Base-by-base conservation (phyloP, 2,329 filamentous ascomycete genomes). In the Fonsecaea erecta region DNA sequence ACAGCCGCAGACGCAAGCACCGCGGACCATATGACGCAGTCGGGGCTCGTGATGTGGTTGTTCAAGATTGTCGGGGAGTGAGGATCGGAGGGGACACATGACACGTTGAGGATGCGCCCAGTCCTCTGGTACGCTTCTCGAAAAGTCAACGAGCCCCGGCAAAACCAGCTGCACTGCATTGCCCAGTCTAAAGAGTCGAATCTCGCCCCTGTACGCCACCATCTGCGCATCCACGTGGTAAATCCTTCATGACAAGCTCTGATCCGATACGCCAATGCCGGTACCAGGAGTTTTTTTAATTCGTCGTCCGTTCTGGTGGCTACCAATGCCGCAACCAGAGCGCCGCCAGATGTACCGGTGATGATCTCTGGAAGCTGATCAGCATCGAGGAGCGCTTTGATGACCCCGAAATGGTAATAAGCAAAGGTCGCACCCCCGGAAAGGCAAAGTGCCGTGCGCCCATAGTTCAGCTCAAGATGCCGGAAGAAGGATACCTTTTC, bases 11-110 rank as follows among this genome's bases (percentile, higher is more conserved):
- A 97, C 0, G 95, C 95, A 52, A 99, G 81, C 2, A 98, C 93
- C 1, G 95, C 94, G 11, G 93, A 97, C 95, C 96, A 99, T 68
- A 99, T 96, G 46, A 99, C 95, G 75, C 95, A 99, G 79, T 99
- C 93, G 0, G 95, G 95, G 24, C 90, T 91, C 1, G 95, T 98
- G 34, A 97, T 85, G 76, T 98, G 97, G 78, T 99, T 99, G 74
- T 92, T 92, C 7, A 99, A 84, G 70, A 99, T 97, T 0, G 93
- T 88, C 1, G 88, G 94, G 51, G 92, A 96, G 77, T 99, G 93
- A 18, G 94, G 95, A 75, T 99, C 95, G 0, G 94, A 93, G 0
- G 95, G 95, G 1, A 99, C 92, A 76, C 95, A 99, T 5, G 92
- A 92, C 9, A 99, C 93, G 77, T 99, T 99, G 57, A 99, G 84